Percentiles rank a stretch among this genome's conserved stretches.
These are phyloP conservation scores for Beta corolliflora DNA, from an alignment of 179 eudicot genomes.

Conservation along the genomic window DNA sequence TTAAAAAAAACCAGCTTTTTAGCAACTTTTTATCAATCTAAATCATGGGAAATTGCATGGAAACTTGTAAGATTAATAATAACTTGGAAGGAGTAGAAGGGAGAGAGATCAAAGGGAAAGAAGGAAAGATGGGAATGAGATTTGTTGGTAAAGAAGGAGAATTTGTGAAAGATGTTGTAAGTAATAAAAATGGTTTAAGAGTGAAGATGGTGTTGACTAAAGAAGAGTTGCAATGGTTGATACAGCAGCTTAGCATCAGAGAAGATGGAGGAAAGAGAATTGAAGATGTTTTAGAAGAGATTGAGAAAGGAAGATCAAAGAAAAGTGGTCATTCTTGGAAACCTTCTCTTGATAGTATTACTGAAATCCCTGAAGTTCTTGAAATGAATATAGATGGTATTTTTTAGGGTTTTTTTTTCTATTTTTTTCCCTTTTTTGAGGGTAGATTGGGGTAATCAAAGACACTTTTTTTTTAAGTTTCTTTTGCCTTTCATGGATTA, in stretches of 20 bases:
- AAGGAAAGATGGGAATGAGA: slow-evolving; percentile 10
- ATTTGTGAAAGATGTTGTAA: slow-evolving; percentile 20
- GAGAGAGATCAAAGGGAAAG: background rate
- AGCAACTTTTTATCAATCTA: too few species aligned
- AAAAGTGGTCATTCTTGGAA: slow-evolving; percentile 30
- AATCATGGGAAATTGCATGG: slow-evolving; percentile 42
- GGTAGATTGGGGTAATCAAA: background rate
- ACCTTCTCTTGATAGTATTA: slow-evolving; percentile 41
- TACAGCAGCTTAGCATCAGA: slow-evolving; percentile 24
- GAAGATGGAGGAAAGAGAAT: slow-evolving; percentile 16
- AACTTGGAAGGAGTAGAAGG: slow-evolving; percentile 3
- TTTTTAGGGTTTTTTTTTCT: background rate
- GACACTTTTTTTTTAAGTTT: background rate
- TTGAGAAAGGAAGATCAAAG: slow-evolving; percentile 28
- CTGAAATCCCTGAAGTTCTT: slow-evolving; percentile 34
- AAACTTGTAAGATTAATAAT: background rate
- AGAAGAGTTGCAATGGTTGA: slow-evolving; percentile 42
- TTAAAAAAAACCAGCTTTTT: background rate
- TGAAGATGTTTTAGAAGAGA: slow-evolving; percentile 30
- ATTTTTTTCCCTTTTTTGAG: background rate
- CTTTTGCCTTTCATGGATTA: background rate
- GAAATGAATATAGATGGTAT: slow-evolving; percentile 24
- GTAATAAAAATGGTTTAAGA: slow-evolving; percentile 26
- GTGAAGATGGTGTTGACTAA: slow-evolving; percentile 43
- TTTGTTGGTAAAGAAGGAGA: slow-evolving; percentile 12